Evolutionary conservation across 441 rosid species (phyloP), one percentile per base, ranked within the genome.

Genomic region (Lepidium campestre): DNA sequence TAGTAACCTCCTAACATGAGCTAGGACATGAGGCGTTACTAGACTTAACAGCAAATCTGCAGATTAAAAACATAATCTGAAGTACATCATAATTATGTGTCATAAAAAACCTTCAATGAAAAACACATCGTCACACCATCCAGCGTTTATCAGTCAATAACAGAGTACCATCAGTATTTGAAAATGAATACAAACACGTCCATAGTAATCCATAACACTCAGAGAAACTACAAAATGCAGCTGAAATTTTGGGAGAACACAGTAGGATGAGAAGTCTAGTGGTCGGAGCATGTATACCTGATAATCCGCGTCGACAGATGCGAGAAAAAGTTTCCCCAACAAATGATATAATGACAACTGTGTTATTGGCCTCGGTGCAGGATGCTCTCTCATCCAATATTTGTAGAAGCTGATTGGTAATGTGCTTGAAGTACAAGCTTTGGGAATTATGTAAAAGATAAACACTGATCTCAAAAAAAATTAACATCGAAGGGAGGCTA

Each of bases 241-340:
- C 40, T 20, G 32, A 35, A 57, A 4, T 29, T 29, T 23, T 63
- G 40, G 39, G 23, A 75, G 42, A 20, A 6, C 40, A 29, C 44
- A 45, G 52, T 34, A 36, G 63, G 74, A 58, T 45, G 73, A 79
- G 55, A 70, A 70, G 39, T 34, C 44, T 15, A 55, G 40, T 29
- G 34, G 46, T 69, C 32, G 17, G 67, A 54, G 72, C 12, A 57
- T 37, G 66, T 66, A 61, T 78, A 94, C 99, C 99, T 82, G 96
- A 79, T 79, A 85, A 86, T 57, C 99, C 99, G 34, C 99, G 98
- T 48, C 98, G 84, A 76, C 93, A 88, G 53, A 91, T 86, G 67
- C 90, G 95, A 71, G 93, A 80, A 78, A 91, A 88, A 37, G 62
- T 82, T 69, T 86, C 91, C 67, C 93, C 98, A 4, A 75, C 67